Evolutionary conservation across 2,329 filamentous ascomycete genomes (phyloP).

Genomic region (Microsporum ferrugineum): DNA sequence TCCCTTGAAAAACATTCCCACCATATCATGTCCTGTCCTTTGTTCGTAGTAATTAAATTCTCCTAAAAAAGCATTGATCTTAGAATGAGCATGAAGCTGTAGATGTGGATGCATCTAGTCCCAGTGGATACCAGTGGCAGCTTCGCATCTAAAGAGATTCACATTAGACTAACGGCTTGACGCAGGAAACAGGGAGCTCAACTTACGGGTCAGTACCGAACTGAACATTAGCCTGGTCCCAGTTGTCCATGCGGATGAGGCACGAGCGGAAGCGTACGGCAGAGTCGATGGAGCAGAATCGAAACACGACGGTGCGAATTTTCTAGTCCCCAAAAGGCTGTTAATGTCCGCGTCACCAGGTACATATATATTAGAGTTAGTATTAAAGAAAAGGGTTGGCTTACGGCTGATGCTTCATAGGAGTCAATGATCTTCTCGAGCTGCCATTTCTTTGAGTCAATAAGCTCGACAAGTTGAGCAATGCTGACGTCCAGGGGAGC

Average conservation of each 20-base stretch:
- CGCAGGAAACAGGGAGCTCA: neutral
- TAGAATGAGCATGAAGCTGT: neutral
- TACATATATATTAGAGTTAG: neutral
- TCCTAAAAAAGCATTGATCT: neutral
- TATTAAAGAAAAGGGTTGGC: conserved; percentile 10
- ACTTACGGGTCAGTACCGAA: conserved; percentile 36
- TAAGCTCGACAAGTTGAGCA: conserved; percentile 22
- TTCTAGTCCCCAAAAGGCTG: conserved; percentile 1
- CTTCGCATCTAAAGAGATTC: conserved; percentile 8
- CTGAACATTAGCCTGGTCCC: conserved; percentile 36
- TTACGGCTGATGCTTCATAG: conserved; percentile 32
- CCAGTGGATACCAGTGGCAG: conserved; percentile 9
- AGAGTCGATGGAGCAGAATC: conserved; percentile 38
- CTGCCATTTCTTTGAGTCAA: conserved; percentile 31
- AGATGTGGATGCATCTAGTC: conserved; percentile 4
- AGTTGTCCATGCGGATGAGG: conserved; percentile 32
- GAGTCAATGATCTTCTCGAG: conserved; percentile 37
- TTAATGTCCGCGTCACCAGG: neutral
- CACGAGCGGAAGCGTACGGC: conserved; percentile 36
- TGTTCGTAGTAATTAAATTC: neutral
- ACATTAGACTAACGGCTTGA: neutral
- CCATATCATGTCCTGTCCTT: neutral
- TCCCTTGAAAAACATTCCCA: neutral
- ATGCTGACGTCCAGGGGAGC: conserved; percentile 33
- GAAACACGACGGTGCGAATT: conserved; percentile 34